A percentile compares a stretch with the other conserved stretches of the same genome.
These are phyloP conservation scores for Saccharum hybrid DNA, from an alignment of 202 grass and related monocot species.

Conservation along the genomic window DNA sequence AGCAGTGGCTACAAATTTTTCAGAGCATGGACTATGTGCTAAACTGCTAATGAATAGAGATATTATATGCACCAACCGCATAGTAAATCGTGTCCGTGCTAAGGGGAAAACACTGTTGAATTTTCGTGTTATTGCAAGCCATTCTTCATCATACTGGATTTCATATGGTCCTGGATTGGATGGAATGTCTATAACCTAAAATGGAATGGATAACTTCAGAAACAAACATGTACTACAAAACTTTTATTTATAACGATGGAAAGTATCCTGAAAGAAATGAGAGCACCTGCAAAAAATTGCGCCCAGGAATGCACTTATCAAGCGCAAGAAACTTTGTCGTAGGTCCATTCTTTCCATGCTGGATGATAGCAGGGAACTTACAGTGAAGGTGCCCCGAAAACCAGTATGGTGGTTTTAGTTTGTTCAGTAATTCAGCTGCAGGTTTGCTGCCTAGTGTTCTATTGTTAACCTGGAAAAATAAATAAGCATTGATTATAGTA, in stretches of 20 bases:
- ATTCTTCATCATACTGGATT: constrained; percentile 90
- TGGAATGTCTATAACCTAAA: constrained; percentile 85
- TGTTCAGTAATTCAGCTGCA: constrained; percentile 82
- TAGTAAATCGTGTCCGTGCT: constrained; percentile 46
- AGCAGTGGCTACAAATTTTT: constrained; percentile 37
- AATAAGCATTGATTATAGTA: constrained; percentile 19
- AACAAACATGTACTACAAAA: constrained; percentile 35
- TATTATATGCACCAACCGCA: constrained; percentile 41
- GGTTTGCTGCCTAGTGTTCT: constrained; percentile 76
- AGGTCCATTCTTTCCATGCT: constrained; percentile 69
- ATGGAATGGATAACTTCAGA: constrained; percentile 43
- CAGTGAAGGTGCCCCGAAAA: constrained; percentile 86
- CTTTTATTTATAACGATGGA: constrained; percentile 29
- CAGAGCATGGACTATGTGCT: background rate
- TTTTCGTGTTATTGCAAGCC: constrained; percentile 87
- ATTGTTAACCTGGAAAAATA: constrained; percentile 60
- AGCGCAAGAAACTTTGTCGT: constrained; percentile 86
- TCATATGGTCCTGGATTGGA: constrained; percentile 82
- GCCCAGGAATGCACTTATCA: constrained; percentile 79
- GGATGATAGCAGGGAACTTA: constrained; percentile 75
- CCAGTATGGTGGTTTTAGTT: constrained; percentile 80
- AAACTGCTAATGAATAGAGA: constrained; percentile 28
- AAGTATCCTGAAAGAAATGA: background rate
- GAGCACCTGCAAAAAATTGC: constrained; percentile 81
- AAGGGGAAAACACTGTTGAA: constrained; percentile 76